phyloP scores from a whole-genome alignment of 768 basidiomycete genomes.

The Kwoniella bestiolae region DNA sequence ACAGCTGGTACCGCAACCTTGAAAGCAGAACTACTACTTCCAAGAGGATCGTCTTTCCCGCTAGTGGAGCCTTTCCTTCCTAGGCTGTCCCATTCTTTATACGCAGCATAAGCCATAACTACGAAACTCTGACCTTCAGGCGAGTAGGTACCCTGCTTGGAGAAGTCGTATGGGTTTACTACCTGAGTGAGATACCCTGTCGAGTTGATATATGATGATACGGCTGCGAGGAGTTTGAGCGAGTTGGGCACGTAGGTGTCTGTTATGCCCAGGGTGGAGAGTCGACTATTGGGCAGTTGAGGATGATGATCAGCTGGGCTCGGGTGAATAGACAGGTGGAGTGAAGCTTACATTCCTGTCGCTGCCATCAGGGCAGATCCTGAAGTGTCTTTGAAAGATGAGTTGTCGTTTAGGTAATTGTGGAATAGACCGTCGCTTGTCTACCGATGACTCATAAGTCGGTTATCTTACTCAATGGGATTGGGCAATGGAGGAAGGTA shows the following conservation, averaged over 20 bases:
- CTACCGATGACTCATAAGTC: constrained; percentile 23
- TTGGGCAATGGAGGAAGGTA: no score
- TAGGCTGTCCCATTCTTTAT: constrained; percentile 43
- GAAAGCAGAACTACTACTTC: constrained; percentile 25
- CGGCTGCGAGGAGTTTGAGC: constrained; percentile 54
- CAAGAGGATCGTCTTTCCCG: constrained; percentile 27
- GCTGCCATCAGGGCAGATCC: constrained; percentile 55
- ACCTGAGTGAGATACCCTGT: constrained; percentile 58
- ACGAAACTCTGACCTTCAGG: constrained; percentile 57
- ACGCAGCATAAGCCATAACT: constrained; percentile 52
- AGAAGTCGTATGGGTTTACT: constrained; percentile 58
- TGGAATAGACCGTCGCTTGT: constrained; percentile 55
- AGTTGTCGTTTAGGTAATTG: constrained; percentile 57
- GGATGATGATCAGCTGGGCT: not conserved
- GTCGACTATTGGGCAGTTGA: constrained; percentile 44
- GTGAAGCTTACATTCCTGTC: constrained; percentile 40
- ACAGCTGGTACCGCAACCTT: not conserved
- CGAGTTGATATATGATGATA: constrained; percentile 55
- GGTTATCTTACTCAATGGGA: no score
- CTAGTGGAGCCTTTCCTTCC: constrained; percentile 29
- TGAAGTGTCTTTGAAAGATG: constrained; percentile 58
- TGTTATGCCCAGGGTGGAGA: constrained; percentile 54
- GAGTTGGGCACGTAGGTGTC: constrained; percentile 54
- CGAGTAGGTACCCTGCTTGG: constrained; percentile 47
- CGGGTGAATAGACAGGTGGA: not conserved